Base-by-base conservation (phyloP, 768 basidiomycete species). In the Holtermanniella nyarrowii region DNA sequence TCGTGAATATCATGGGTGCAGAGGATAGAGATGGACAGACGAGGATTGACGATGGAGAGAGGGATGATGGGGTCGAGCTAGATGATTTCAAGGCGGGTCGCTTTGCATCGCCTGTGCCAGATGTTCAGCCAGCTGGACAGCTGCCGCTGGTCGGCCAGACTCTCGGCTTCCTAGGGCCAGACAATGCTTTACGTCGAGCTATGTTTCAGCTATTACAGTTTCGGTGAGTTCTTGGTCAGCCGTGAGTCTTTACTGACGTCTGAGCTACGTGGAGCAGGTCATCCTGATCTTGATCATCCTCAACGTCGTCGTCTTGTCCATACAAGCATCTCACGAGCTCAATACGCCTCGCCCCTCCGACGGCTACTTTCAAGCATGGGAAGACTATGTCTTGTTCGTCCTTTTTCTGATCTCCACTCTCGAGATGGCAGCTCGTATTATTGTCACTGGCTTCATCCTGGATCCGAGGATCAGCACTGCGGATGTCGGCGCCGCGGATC, bases 301-400 rank as follows among this genome's bases (percentile, higher is more conserved):
- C 56, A 85, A 95, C 64, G 86, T 87, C 18, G 75, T 87, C 51
- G 76, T 91, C 20, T 75, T 96, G 46, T 83, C 86, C 3, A 77
- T 85, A 21, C 90, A 96, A 72, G 79, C 87, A 5, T 79, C 84
- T 27, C 77, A 74, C 48, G 73, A 82, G 2, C 68, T 82, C 26
- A 54, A 65, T 42, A 49, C 45, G 3, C 66, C 66, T 4, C 49
- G 68, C 12, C 41, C 41, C 5, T 59, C 63, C 40, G 46, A 56
- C 25, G 88, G 88, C 5, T 96, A 85, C 74, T 95, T 96, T 73
- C 80, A 83, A 53, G 58, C 72, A 12, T 96, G 91, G 91, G 88
- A 90, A 62, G 91, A 96, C 70, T 83, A 80, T 62, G 81, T 77
- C 18, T 74, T 96, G n/a, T 87, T 96, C 68, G 78, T 63, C 18